Percentiles rank a stretch among this genome's conserved stretches.
These are phyloP conservation scores for Acanthamoeba lenticulata DNA, from an alignment of 208 protist species.

Conservation along the genomic window DNA sequence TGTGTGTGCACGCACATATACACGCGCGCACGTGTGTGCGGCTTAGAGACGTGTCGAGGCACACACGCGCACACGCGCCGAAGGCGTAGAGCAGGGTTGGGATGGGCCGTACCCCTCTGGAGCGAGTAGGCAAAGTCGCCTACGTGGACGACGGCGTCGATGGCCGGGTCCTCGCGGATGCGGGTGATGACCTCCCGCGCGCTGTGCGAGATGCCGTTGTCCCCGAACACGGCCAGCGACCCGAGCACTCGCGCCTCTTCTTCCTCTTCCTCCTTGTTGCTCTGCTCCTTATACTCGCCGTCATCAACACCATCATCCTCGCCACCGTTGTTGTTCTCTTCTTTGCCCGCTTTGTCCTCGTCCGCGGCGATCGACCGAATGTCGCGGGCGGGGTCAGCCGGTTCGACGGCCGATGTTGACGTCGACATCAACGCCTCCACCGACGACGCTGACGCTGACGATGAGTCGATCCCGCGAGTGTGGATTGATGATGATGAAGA, in stretches of 20 bases:
- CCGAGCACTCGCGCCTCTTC: background rate
- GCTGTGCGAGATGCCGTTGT: background rate
- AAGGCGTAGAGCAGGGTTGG: too few relatives aligned
- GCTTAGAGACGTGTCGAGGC: background rate
- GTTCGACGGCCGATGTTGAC: too few relatives aligned
- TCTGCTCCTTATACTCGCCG: too few relatives aligned
- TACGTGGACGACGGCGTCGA: background rate
- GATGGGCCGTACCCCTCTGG: background rate
- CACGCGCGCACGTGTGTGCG: background rate
- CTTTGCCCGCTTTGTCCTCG: too few relatives aligned
- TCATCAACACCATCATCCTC: too few relatives aligned
- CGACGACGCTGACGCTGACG: background rate
- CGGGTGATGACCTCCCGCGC: background rate
- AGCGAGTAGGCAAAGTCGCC: slow-evolving; percentile 29
- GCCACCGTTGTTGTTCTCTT: too few relatives aligned
- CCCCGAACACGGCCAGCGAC: background rate
- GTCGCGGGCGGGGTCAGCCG: too few relatives aligned
- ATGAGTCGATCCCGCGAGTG: background rate
- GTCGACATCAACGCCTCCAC: background rate
- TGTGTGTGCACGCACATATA: background rate
- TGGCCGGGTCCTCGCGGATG: background rate
- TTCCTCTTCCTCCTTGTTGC: background rate
- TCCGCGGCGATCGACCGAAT: too few relatives aligned
- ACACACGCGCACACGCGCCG: too few relatives aligned
- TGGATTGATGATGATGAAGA: background rate